Percentiles rank a stretch among this genome's conserved stretches.
Conservation (phyloP, 2,329 filamentous ascomycete genomes). For the Cercospora brassicicola region DNA sequence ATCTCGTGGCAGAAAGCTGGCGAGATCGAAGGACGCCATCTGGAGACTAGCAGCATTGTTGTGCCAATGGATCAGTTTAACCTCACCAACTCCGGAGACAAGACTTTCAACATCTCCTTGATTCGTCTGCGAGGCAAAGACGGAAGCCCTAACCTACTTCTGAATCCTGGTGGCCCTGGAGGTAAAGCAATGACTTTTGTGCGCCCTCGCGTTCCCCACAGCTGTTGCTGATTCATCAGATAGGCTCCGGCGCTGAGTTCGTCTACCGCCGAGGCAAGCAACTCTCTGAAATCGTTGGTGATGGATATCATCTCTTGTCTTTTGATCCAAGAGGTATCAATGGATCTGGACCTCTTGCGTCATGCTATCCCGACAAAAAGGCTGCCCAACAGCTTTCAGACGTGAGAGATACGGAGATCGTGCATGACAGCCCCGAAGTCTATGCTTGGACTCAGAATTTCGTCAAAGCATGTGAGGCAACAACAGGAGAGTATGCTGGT, state of each 20-base stretch:
- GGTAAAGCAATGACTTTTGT: not conserved
- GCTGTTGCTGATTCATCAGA: not conserved
- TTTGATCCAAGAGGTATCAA: conserved; percentile 30
- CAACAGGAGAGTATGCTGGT: conserved; percentile 24
- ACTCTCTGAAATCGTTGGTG: conserved; percentile 26
- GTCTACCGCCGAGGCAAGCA: conserved; percentile 28
- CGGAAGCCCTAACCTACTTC: conserved; percentile 20
- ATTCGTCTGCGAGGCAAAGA: conserved; percentile 23
- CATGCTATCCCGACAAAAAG: conserved; percentile 24
- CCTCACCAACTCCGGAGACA: conserved; percentile 24
- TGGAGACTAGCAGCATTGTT: conserved; percentile 24
- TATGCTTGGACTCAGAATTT: conserved; percentile 28
- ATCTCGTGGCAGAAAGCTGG: conserved; percentile 26
- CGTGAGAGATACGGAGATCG: conserved; percentile 18
- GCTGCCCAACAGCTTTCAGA: conserved; percentile 15
- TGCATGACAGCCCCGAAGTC: conserved; percentile 27
- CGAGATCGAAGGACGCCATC: conserved; percentile 22
- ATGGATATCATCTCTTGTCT: conserved; percentile 27
- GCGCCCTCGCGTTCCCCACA: not conserved
- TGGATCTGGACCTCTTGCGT: conserved; percentile 23
- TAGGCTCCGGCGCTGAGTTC: conserved; percentile 27
- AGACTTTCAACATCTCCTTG: conserved; percentile 28
- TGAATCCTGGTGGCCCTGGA: conserved; percentile 24
- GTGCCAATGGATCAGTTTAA: conserved; percentile 31
- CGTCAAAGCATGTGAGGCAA: conserved; percentile 25